Conservation (phyloP, 2,329 filamentous ascomycete genomes). For the Parastagonospora avenae region DNA sequence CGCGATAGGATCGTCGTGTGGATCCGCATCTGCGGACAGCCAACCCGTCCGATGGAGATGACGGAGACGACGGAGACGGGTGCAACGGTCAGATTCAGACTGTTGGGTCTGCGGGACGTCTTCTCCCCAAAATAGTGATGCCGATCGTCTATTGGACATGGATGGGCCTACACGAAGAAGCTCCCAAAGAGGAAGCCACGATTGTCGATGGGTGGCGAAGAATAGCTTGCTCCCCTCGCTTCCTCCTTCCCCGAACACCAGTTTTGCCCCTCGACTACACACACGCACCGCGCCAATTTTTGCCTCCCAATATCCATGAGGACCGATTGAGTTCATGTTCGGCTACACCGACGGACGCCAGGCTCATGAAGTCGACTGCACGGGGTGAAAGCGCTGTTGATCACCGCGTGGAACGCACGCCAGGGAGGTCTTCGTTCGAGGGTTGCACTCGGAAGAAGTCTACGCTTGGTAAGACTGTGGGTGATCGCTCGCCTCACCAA, state of each 20-base stretch:
- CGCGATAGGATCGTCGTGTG: not conserved
- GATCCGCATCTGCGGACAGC: not conserved
- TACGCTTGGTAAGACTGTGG: not conserved
- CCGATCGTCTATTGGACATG: not conserved
- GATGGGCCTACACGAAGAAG: not conserved
- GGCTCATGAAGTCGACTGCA: conserved; percentile 5
- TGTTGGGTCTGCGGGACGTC: conserved; percentile 3
- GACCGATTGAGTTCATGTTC: conserved; percentile 13
- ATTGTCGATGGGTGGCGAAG: conserved; percentile 23
- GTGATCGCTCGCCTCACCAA: conserved; percentile 4
- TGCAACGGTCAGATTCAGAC: conserved; percentile 5
- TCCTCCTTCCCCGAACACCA: conserved; percentile 5
- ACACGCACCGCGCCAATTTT: conserved; percentile 11
- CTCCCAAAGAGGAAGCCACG: conserved; percentile 2
- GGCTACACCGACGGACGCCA: conserved; percentile 18
- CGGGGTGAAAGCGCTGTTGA: conserved; percentile 1
- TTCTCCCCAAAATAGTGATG: not conserved
- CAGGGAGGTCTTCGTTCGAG: not conserved
- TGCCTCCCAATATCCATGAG: conserved; percentile 12
- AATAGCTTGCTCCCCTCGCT: conserved; percentile 1
- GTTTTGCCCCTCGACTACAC: conserved; percentile 9
- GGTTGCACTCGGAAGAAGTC: not conserved
- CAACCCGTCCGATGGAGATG: not conserved
- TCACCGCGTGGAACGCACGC: not conserved
- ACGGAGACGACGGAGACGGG: not conserved